Percentiles rank a stretch among this genome's conserved stretches.
These are phyloP conservation scores for Macrocybe gigantea DNA, from an alignment of 768 basidiomycete genomes.

Conservation along the genomic window DNA sequence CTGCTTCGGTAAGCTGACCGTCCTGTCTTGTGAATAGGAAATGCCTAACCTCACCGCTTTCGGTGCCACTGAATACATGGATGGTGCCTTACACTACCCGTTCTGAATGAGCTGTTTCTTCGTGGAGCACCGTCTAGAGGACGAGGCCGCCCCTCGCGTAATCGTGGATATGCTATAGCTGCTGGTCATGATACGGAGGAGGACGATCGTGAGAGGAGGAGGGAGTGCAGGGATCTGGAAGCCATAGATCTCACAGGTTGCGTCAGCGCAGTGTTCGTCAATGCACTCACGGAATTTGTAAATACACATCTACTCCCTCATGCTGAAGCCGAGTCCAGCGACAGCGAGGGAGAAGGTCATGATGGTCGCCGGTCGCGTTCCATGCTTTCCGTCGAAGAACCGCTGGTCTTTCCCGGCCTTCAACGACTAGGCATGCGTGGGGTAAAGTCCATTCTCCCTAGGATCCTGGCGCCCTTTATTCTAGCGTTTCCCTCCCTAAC, in stretches of 20 bases:
- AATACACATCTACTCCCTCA: slow-evolving; percentile 49
- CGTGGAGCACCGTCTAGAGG: slow-evolving; percentile 71
- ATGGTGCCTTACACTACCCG: slow-evolving; percentile 82
- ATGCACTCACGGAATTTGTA: slow-evolving; percentile 81
- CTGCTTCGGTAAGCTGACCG: slow-evolving; percentile 6
- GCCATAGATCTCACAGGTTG: slow-evolving; percentile 95
- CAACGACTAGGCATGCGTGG: slow-evolving; percentile 78
- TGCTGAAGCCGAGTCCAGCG: slow-evolving; percentile 32
- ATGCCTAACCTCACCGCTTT: slow-evolving; percentile 81
- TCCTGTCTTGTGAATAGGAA: slow-evolving; percentile 46
- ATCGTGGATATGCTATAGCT: slow-evolving; percentile 41
- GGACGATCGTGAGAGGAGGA: slow-evolving; percentile 68
- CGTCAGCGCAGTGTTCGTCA: slow-evolving; percentile 85
- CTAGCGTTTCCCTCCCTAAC: slow-evolving; percentile 82
- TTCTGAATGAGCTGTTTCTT: slow-evolving; percentile 86
- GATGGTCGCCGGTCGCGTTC: slow-evolving; percentile 21
- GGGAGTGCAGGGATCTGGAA: slow-evolving; percentile 73
- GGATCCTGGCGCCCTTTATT: slow-evolving; percentile 66
- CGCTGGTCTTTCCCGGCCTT: slow-evolving; percentile 61
- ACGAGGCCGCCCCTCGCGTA: slow-evolving; percentile 62
- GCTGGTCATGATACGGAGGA: slow-evolving; percentile 62
- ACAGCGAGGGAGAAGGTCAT: slow-evolving; percentile 33
- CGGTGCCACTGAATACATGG: slow-evolving; percentile 99
- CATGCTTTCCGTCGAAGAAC: slow-evolving; percentile 37
- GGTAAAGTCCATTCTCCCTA: slow-evolving; percentile 69